These are phyloP conservation scores for Mycena latifolia DNA, from an alignment of 768 basidiomycete species.

Conservation along the genomic window DNA sequence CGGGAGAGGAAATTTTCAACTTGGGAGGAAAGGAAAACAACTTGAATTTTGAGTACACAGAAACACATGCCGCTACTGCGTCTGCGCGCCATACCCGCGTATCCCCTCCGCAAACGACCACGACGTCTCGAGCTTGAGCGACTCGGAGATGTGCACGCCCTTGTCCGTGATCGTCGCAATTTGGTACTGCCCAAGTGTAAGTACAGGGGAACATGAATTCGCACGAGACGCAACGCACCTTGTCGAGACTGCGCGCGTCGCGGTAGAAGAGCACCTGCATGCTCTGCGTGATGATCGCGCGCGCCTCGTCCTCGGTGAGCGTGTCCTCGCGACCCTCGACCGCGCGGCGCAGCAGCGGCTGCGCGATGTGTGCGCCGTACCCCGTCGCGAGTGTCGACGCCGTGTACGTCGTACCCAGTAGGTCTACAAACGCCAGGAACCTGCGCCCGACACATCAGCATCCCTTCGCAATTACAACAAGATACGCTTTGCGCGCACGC, in stretches of 20 bases:
- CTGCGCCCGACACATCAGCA: constrained; percentile 53
- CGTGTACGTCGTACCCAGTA: constrained; percentile 96
- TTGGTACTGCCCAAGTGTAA: constrained; percentile 78
- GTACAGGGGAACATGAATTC: background rate
- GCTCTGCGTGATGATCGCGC: constrained; percentile 81
- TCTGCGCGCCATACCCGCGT: constrained; percentile 91
- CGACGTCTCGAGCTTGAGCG: constrained; percentile 77
- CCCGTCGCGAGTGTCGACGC: constrained; percentile 96
- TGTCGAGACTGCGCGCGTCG: constrained; percentile 95
- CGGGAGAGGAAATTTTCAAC: no score
- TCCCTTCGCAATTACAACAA: background rate
- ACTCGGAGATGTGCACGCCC: constrained; percentile 85
- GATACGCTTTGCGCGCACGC: constrained; percentile 32
- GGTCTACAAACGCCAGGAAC: constrained; percentile 94
- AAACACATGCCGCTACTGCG: constrained; percentile 70
- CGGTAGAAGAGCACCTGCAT: constrained; percentile 97
- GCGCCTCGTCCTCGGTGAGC: constrained; percentile 85
- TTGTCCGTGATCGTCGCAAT: constrained; percentile 86
- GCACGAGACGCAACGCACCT: constrained; percentile 63
- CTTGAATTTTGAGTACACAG: constrained; percentile 18
- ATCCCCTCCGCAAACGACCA: constrained; percentile 97
- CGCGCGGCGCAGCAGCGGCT: constrained; percentile 90
- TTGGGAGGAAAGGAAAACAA: background rate
- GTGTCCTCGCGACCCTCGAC: constrained; percentile 85
- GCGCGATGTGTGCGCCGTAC: constrained; percentile 93